These are phyloP conservation scores for Claviceps sorghi DNA, from an alignment of 2,329 filamentous ascomycete species.

Conservation along the genomic window DNA sequence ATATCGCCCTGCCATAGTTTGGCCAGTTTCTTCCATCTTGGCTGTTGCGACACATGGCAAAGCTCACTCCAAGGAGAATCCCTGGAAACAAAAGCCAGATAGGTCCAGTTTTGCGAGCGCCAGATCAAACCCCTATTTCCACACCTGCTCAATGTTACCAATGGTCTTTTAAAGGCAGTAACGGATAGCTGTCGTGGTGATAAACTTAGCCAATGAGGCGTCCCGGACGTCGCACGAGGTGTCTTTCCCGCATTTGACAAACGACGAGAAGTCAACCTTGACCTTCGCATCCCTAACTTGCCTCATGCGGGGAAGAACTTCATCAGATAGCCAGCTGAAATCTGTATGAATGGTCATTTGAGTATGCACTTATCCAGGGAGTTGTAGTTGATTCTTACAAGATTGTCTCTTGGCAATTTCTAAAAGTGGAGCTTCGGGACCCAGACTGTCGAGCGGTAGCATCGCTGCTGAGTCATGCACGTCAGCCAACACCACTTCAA, in stretches of 20 bases:
- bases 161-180: constrained; percentile 9
- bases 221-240: not conserved
- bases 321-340: not conserved
- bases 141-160: not conserved
- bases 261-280: constrained; percentile 9
- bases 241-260: constrained; percentile 1
- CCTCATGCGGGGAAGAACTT: constrained; percentile 8
- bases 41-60: constrained; percentile 1
- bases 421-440: no score
- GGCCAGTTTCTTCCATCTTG: constrained; percentile 10
- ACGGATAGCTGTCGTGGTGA: constrained; percentile 3
- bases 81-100: not conserved
- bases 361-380: not conserved
- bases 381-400: no score
- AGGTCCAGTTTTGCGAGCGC: not conserved
- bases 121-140: not conserved
- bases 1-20: constrained; percentile 7
- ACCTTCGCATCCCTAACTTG: constrained; percentile 18
- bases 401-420: no score
- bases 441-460: no score
- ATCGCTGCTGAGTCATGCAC: no score
- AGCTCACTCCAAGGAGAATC: not conserved
- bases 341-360: not conserved
- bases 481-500: no score
- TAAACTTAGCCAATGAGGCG: not conserved